A percentile compares a stretch with the other conserved stretches of the same genome.
Conservation (phyloP, 495 filamentous ascomycete genomes). For the Xanthoparmelia taractica region DNA sequence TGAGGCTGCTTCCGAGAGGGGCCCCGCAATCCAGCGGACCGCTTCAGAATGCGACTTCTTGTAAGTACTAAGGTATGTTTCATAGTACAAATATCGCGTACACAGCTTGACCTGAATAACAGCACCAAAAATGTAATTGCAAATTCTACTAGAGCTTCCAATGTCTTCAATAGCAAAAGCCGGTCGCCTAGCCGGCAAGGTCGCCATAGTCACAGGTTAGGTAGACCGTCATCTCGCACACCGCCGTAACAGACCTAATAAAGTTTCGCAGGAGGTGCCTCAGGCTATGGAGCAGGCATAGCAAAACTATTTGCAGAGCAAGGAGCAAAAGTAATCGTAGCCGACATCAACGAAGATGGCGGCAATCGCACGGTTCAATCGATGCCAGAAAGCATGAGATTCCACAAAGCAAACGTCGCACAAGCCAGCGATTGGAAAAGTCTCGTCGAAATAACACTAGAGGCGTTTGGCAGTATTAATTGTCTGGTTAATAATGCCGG, state of each 20-base stretch:
- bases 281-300: conserved; percentile 54
- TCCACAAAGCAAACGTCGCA: conserved; percentile 46
- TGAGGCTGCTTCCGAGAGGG: background rate
- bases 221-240: too few species aligned
- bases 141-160: background rate
- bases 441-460: conserved; percentile 40
- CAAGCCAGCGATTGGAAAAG: conserved; percentile 42
- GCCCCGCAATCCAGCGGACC: background rate
- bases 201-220: conserved; percentile 39
- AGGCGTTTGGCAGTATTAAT: conserved; percentile 46
- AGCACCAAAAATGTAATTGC: conserved; percentile 8
- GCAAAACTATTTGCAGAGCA: conserved; percentile 49
- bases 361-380: conserved; percentile 40
- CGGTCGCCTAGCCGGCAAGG: conserved; percentile 38
- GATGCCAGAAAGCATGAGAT: conserved; percentile 37
- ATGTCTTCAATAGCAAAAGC: conserved; percentile 15
- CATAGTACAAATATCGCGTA: background rate
- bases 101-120: background rate
- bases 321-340: conserved; percentile 50
- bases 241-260: background rate
- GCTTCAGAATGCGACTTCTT: background rate
- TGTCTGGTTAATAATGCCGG: conserved; percentile 66
- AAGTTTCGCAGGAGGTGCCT: conserved; percentile 39
- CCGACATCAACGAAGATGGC: conserved; percentile 51
- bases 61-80: background rate